These are phyloP conservation scores for Monosporascus sp. DNA, from an alignment of 2,329 filamentous ascomycete genomes.

Conservation along the genomic window DNA sequence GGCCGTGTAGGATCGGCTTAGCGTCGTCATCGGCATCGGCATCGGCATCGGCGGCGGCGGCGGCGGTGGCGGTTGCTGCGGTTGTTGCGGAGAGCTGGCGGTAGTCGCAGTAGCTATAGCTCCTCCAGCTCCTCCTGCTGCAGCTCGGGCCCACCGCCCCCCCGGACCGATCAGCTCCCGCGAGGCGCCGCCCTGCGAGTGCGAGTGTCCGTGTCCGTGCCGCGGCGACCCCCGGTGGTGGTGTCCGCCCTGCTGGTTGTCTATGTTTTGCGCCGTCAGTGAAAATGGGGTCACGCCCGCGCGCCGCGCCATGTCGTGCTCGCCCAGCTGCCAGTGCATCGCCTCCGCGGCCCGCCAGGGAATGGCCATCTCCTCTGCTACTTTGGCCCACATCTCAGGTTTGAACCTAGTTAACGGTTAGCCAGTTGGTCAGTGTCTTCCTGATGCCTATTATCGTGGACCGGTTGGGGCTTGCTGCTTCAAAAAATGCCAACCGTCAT, in stretches of 20 bases:
- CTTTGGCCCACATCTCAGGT: conserved; percentile 94
- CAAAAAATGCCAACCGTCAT: background rate
- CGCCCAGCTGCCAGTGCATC: conserved; percentile 97
- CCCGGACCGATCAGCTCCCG: conserved; percentile 38
- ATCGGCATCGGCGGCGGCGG: conserved; percentile 6
- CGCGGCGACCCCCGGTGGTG: conserved; percentile 23
- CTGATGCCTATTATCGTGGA: background rate
- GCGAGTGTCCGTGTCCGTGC: conserved; percentile 33
- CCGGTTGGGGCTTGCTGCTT: background rate
- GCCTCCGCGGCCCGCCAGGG: conserved; percentile 94
- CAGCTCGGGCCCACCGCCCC: conserved; percentile 37
- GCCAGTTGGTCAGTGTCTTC: background rate
- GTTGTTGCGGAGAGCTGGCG: background rate
- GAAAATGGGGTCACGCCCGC: conserved; percentile 86
- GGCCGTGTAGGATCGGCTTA: conserved; percentile 28
- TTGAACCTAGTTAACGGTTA: conserved; percentile 66
- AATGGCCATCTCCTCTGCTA: conserved; percentile 89
- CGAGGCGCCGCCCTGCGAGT: conserved; percentile 40
- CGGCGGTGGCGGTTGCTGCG: conserved; percentile 3
- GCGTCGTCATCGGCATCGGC: conserved; percentile 17
- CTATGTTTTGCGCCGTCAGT: conserved; percentile 51
- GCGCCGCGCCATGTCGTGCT: conserved; percentile 86
- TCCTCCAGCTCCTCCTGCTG: background rate
- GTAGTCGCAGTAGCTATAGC: too few species aligned
- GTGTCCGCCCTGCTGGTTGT: conserved; percentile 35